phyloP scores from a whole-genome alignment of 352 stramenopile genomes.

The Phytopythium helicoides region DNA sequence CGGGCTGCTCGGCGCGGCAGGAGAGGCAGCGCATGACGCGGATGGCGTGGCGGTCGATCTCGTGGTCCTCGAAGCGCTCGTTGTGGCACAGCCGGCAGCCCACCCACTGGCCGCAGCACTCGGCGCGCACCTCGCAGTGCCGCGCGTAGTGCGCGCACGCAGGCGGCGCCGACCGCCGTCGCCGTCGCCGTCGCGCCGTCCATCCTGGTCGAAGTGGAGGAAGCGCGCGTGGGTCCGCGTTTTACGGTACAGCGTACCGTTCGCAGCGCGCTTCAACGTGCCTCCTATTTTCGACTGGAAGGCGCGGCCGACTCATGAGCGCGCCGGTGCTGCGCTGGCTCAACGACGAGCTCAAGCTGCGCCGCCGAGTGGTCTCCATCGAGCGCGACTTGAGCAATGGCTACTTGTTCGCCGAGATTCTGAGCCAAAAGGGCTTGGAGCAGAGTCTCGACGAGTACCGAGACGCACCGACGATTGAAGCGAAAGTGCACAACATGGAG shows the following conservation, averaged over 20 bases:
- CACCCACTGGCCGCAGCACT: constrained; percentile 77
- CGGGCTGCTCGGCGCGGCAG: constrained; percentile 58
- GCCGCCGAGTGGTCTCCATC: constrained; percentile 40
- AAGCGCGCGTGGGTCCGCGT: background rate
- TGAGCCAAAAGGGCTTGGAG: constrained; percentile 50
- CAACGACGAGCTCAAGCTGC: constrained; percentile 57
- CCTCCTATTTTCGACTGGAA: too few relatives aligned
- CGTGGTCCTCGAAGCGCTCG: constrained; percentile 46
- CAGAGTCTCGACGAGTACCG: constrained; percentile 43
- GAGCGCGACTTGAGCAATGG: constrained; percentile 71
- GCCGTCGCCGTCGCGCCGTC: background rate
- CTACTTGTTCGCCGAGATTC: constrained; percentile 59
- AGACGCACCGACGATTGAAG: constrained; percentile 24
- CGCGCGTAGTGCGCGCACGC: constrained; percentile 62
- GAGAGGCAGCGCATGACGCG: constrained; percentile 60
- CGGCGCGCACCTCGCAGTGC: constrained; percentile 62
- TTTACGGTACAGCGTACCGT: too few relatives aligned
- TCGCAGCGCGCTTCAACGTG: too few relatives aligned
- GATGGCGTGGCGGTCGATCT: constrained; percentile 79
- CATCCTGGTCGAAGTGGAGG: background rate
- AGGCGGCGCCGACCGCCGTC: constrained; percentile 1
- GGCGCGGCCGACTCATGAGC: constrained; percentile 30
- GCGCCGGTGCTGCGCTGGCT: constrained; percentile 62
- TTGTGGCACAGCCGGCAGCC: constrained; percentile 75
- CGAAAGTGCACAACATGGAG: constrained; percentile 66